phyloP scores from a whole-genome alignment of 495 filamentous ascomycete genomes.

The Aspergillus saccharolyticus region DNA sequence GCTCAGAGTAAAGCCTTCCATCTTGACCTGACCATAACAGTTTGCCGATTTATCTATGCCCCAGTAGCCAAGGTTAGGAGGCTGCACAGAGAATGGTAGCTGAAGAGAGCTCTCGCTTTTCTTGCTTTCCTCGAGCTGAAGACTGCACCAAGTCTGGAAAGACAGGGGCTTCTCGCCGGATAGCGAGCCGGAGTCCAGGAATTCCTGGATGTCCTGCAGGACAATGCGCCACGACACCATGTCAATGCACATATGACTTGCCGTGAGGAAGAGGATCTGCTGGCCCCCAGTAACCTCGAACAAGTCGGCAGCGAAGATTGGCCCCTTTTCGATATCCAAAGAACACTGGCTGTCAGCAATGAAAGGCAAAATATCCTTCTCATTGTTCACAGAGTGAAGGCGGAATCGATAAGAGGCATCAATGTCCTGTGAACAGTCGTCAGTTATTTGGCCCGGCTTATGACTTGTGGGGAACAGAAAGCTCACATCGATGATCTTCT shows the following conservation, averaged over 20 bases:
- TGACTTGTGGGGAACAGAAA: not conserved
- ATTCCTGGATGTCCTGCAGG: conserved; percentile 60
- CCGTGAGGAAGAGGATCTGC: conserved; percentile 58
- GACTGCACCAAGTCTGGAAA: conserved; percentile 59
- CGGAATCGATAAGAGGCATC: conserved; percentile 39
- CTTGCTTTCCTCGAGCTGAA: conserved; percentile 39
- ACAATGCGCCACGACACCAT: conserved; percentile 68
- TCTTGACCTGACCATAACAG: conserved; percentile 43
- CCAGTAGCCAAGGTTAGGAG: conserved; percentile 45
- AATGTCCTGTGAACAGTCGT: conserved; percentile 28
- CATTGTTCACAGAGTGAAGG: conserved; percentile 26
- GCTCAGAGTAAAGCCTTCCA: conserved; percentile 41
- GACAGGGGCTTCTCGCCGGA: conserved; percentile 45
- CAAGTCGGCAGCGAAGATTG: conserved; percentile 40
- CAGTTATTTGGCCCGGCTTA: conserved; percentile 5
- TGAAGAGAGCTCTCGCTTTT: conserved; percentile 14
- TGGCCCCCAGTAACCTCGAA: conserved; percentile 49
- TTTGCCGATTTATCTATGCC: conserved; percentile 46
- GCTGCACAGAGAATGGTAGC: conserved; percentile 34
- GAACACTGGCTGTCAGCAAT: conserved; percentile 37
- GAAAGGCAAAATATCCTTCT: conserved; percentile 27
- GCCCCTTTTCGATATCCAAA: conserved; percentile 39
- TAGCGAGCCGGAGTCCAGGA: conserved; percentile 42
- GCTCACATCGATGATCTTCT: conserved; percentile 34
- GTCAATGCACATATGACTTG: conserved; percentile 67